A percentile compares a stretch with the other conserved stretches of the same genome.
These are phyloP conservation scores for Dictyostelium brefeldianum DNA, from an alignment of 78 protist species.

Conservation along the genomic window DNA sequence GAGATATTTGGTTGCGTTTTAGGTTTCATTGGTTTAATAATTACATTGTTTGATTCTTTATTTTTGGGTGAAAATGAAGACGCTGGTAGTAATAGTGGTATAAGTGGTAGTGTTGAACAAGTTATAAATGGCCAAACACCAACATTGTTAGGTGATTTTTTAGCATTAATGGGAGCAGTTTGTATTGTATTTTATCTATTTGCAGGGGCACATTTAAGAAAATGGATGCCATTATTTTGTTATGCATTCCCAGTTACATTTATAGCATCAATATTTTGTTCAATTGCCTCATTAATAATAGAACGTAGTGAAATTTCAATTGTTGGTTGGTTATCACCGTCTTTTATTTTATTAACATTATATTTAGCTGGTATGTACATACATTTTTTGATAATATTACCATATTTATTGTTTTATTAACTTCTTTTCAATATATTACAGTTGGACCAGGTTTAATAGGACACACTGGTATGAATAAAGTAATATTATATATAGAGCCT, in stretches of 20 bases:
- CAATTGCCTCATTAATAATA: conserved; percentile 13
- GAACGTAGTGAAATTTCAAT: conserved; percentile 13
- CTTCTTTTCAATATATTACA: not conserved
- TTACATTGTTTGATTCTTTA: conserved; percentile 51
- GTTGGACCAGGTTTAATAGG: conserved; percentile 83
- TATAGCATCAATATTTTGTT: conserved; percentile 42
- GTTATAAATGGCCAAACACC: conserved; percentile 3
- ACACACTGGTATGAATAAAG: conserved; percentile 79
- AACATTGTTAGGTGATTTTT: conserved; percentile 72
- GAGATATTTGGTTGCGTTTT: conserved; percentile 67
- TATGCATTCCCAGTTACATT: conserved; percentile 84
- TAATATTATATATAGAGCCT: conserved; percentile 66
- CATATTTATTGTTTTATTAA: not conserved
- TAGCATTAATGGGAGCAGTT: conserved; percentile 78
- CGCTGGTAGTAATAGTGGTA: not conserved
- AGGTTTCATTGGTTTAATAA: conserved; percentile 56
- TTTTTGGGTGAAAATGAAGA: not conserved
- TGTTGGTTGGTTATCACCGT: conserved; percentile 45
- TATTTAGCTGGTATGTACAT: conserved; percentile 45
- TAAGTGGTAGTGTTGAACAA: not conserved
- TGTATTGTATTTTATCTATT: conserved; percentile 58
- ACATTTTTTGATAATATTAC: not conserved
- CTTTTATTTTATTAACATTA: not conserved
- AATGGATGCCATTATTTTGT: conserved; percentile 71
- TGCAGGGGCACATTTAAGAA: conserved; percentile 56